Conservation (phyloP, 345 rosid genomes). For the Anastatica hierochuntica region DNA sequence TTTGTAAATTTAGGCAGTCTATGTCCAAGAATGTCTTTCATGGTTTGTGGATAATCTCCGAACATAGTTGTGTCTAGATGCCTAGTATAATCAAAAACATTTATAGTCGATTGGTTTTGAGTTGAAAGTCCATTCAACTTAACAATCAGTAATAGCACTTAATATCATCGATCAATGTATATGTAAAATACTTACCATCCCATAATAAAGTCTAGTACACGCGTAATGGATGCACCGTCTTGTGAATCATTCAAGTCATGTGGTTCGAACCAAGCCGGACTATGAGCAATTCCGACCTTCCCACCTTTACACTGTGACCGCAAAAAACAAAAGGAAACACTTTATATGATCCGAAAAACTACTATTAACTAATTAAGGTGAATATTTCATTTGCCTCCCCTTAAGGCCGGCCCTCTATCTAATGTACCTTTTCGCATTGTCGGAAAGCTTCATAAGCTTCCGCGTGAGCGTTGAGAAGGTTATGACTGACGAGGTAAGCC, state of each 20-base stretch:
- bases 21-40: slow-evolving; percentile 29
- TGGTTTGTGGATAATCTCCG: slow-evolving; percentile 41
- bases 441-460: slow-evolving; percentile 12
- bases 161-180: too few species aligned
- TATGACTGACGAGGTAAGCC: slow-evolving; percentile 28
- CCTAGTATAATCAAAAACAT: slow-evolving; percentile 26
- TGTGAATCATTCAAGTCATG: neutral
- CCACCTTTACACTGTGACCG: slow-evolving; percentile 16
- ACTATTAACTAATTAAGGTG: too few species aligned
- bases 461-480: slow-evolving; percentile 21
- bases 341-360: too few species aligned
- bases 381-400: neutral
- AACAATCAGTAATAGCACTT: too few species aligned
- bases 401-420: too few species aligned
- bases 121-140: too few species aligned
- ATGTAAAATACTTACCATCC: slow-evolving; percentile 18
- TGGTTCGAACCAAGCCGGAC: too few species aligned
- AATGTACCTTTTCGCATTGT: slow-evolving; percentile 19
- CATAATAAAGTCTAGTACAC: slow-evolving; percentile 23
- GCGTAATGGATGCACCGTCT: slow-evolving; percentile 20
- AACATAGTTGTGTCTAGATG: slow-evolving; percentile 31
- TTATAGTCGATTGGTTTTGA: too few species aligned
- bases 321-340: too few species aligned
- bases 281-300: too few species aligned
- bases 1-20: slow-evolving; percentile 37